Percentiles rank a stretch among this genome's conserved stretches.
Conservation (phyloP, 2,329 filamentous ascomycete genomes). For the Neofusicoccum ribis region DNA sequence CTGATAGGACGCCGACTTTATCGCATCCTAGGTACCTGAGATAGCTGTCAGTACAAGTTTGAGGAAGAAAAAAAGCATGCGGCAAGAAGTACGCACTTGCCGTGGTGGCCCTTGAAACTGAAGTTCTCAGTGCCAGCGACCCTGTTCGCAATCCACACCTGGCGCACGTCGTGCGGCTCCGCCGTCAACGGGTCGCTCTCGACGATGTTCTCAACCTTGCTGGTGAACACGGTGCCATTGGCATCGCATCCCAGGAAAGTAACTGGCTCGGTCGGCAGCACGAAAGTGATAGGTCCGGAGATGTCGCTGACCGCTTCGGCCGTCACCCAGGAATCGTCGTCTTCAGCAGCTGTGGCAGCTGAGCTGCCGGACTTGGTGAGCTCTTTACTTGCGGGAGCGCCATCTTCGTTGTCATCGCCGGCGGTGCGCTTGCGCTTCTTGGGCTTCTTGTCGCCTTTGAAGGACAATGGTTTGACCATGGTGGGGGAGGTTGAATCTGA, state of each 20-base stretch:
- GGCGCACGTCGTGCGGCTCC: slow-evolving; percentile 91
- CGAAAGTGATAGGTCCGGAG: slow-evolving; percentile 77
- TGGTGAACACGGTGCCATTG: slow-evolving; percentile 81
- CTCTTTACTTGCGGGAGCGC: slow-evolving; percentile 35
- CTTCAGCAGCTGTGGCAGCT: slow-evolving; percentile 29
- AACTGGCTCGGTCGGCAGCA: slow-evolving; percentile 72
- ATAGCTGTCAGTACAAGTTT: slow-evolving; percentile 14
- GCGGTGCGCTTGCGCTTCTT: slow-evolving; percentile 84
- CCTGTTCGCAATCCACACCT: slow-evolving; percentile 89
- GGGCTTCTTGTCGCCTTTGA: slow-evolving; percentile 95
- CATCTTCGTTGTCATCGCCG: slow-evolving; percentile 49
- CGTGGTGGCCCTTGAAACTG: slow-evolving; percentile 88
- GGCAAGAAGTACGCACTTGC: slow-evolving; percentile 55
- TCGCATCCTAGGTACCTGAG: slow-evolving; percentile 80
- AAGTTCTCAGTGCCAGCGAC: slow-evolving; percentile 79
- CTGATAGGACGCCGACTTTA: slow-evolving; percentile 75
- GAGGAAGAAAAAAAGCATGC: too few species aligned
- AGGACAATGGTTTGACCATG: slow-evolving; percentile 87
- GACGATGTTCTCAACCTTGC: slow-evolving; percentile 81
- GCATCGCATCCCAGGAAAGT: slow-evolving; percentile 82
- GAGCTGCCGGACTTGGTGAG: slow-evolving; percentile 21
- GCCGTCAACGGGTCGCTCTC: slow-evolving; percentile 80
- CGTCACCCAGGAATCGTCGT: slow-evolving; percentile 67
- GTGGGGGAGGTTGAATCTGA: slow-evolving; percentile 23
- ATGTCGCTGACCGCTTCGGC: slow-evolving; percentile 75